phyloP scores from a whole-genome alignment of 2,329 filamentous ascomycete species.

The Xylariaceae sp. region DNA sequence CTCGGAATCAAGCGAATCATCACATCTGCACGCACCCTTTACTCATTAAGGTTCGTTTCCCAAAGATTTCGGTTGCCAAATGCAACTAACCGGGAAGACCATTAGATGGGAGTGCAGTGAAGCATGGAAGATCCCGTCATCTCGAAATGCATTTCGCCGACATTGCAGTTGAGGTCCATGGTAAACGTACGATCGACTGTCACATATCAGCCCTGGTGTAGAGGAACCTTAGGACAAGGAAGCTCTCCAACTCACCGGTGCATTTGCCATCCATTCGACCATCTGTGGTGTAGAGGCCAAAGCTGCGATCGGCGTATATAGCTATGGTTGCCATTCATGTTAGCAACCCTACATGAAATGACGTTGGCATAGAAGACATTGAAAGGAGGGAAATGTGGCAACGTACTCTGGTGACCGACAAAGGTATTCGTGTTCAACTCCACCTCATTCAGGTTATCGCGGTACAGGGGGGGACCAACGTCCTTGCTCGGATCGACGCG shows the following conservation, averaged over 20 bases:
- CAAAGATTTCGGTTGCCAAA: too few relatives aligned
- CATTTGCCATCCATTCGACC: constrained; percentile 13
- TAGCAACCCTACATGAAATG: neutral
- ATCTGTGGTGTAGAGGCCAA: constrained; percentile 7
- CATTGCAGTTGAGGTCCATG: neutral
- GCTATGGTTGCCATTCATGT: constrained; percentile 1
- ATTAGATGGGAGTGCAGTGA: neutral
- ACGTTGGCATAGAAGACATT: neutral
- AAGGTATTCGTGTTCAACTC: constrained; percentile 17
- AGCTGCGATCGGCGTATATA: constrained; percentile 16
- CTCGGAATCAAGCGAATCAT: too few relatives aligned
- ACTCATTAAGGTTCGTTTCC: too few relatives aligned
- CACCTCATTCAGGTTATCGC: constrained; percentile 13
- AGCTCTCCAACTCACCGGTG: constrained; percentile 2
- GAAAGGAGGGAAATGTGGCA: neutral
- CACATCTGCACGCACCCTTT: too few relatives aligned
- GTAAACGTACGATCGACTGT: neutral
- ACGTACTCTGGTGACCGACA: constrained; percentile 17
- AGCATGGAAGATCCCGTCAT: neutral
- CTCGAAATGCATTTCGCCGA: neutral
- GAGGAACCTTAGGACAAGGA: neutral
- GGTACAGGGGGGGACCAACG: constrained; percentile 10
- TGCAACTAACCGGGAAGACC: too few relatives aligned
- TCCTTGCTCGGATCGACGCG: constrained; percentile 13
- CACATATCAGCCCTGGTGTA: neutral